phyloP scores from a whole-genome alignment of 495 filamentous ascomycete species.

The Penicillium manginii region DNA sequence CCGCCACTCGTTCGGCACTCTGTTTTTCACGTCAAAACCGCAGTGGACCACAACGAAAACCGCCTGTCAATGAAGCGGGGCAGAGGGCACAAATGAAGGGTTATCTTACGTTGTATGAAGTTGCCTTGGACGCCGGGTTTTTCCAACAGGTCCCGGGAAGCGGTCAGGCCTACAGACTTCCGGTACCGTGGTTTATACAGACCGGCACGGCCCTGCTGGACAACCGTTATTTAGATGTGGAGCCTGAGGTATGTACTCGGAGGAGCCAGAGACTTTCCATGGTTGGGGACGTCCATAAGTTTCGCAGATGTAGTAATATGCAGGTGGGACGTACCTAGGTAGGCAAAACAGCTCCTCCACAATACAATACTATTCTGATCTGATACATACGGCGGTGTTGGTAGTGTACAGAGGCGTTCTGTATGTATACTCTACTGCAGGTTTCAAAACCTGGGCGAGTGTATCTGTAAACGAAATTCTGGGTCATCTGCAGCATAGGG shows the following conservation, averaged over 20 bases:
- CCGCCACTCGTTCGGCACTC: conserved; percentile 19
- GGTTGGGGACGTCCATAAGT: conserved; percentile 13
- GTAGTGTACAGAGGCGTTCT: background rate
- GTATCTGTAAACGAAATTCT: background rate
- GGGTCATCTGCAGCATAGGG: background rate
- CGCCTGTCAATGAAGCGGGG: conserved; percentile 22
- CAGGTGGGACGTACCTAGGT: conserved; percentile 12
- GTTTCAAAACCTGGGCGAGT: conserved; percentile 5
- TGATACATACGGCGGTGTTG: conserved; percentile 6
- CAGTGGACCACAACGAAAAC: conserved; percentile 23
- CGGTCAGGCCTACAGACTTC: conserved; percentile 1
- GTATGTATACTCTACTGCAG: conserved; percentile 19
- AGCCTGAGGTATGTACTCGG: conserved; percentile 21
- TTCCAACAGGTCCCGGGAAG: background rate
- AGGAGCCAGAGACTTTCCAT: conserved; percentile 16
- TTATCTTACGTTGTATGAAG: conserved; percentile 4
- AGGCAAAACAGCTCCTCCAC: conserved; percentile 4
- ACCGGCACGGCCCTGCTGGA: conserved; percentile 32
- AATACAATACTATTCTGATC: conserved; percentile 10
- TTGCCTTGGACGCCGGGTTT: background rate
- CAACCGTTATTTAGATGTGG: conserved; percentile 31
- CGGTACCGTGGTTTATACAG: conserved; percentile 25
- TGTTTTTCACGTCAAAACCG: conserved; percentile 25
- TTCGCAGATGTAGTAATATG: conserved; percentile 10
- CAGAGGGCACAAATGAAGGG: conserved; percentile 11